phyloP scores from a whole-genome alignment of 2,329 filamentous ascomycete genomes.

The Trichoderma gracile region DNA sequence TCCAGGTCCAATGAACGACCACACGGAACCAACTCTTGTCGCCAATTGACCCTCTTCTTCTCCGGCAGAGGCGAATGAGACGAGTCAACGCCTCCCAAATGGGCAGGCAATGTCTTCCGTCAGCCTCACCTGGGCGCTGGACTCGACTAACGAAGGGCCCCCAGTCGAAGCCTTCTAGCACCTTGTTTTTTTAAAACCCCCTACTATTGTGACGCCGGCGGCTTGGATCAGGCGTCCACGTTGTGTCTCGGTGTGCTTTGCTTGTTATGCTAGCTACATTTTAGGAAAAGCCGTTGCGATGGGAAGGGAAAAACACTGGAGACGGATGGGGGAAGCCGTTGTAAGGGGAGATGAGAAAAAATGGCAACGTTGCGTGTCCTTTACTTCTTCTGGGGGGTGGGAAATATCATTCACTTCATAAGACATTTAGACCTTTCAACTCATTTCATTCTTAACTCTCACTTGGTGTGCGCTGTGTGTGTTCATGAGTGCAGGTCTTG shows the following conservation, averaged over 20 bases:
- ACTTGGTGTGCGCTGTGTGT: no score
- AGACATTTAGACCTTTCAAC: background rate
- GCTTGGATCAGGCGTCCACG: conserved; percentile 2
- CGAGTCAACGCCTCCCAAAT: conserved; percentile 20
- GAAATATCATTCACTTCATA: background rate
- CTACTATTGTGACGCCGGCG: conserved; percentile 5
- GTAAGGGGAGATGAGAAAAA: conserved; percentile 14
- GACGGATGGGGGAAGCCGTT: background rate
- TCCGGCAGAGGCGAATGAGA: conserved; percentile 15
- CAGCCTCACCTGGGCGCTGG: conserved; percentile 15
- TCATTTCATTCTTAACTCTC: background rate
- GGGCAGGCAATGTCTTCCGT: conserved; percentile 17
- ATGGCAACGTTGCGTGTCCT: conserved; percentile 15
- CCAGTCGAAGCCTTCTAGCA: background rate
- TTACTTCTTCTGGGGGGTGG: background rate
- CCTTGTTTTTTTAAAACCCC: background rate
- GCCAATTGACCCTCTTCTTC: background rate
- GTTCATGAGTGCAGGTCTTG: background rate
- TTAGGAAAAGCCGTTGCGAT: conserved; percentile 18
- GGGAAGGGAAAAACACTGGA: conserved; percentile 10
- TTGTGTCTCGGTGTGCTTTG: background rate
- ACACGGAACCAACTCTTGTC: background rate
- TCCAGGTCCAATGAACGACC: background rate
- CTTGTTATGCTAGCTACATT: conserved; percentile 12
- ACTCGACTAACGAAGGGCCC: background rate